phyloP scores from a whole-genome alignment of 2,329 filamentous ascomycete genomes.

The Colletotrichum karsti region DNA sequence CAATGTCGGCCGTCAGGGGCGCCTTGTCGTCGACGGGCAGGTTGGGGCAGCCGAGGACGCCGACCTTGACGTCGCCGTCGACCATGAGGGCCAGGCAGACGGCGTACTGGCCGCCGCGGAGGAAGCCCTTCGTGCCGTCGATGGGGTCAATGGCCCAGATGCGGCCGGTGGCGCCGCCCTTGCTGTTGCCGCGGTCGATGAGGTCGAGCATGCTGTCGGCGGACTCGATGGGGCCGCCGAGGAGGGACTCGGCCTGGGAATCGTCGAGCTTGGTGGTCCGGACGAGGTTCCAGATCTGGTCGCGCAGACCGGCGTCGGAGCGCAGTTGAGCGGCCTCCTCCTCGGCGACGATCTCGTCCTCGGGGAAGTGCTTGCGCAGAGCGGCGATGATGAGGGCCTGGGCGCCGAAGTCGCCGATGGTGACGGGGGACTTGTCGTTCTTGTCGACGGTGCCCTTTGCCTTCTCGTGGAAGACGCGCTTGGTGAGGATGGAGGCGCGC shows the following conservation, averaged over 20 bases:
- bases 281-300: conserved; percentile 84
- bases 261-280: conserved; percentile 75
- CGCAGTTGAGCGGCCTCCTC: conserved; percentile 88
- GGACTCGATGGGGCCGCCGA: conserved; percentile 74
- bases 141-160: conserved; percentile 99
- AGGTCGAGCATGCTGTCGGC: conserved; percentile 73
- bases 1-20: conserved; percentile 75
- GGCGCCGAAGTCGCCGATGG: conserved; percentile 96
- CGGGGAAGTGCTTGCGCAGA: conserved; percentile 87
- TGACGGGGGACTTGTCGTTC: conserved; percentile 95
- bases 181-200: conserved; percentile 74
- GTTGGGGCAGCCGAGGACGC: conserved; percentile 95
- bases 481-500: conserved; percentile 68
- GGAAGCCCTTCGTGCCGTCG: conserved; percentile 96
- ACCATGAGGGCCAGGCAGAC: conserved; percentile 93
- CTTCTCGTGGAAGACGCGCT: conserved; percentile 75
- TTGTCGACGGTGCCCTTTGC: conserved; percentile 95
- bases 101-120: conserved; percentile 95
- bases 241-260: conserved; percentile 67
- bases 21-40: conserved; percentile 85
- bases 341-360: conserved; percentile 92
- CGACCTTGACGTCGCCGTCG: conserved; percentile 92
- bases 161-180: conserved; percentile 76
- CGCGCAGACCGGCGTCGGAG: conserved; percentile 71
- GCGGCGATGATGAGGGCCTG: conserved; percentile 96